Percentiles rank a stretch among this genome's conserved stretches.
phyloP scores from a whole-genome alignment of 1,139 yeast genomes.

The Debaryomyces singareniensis region DNA sequence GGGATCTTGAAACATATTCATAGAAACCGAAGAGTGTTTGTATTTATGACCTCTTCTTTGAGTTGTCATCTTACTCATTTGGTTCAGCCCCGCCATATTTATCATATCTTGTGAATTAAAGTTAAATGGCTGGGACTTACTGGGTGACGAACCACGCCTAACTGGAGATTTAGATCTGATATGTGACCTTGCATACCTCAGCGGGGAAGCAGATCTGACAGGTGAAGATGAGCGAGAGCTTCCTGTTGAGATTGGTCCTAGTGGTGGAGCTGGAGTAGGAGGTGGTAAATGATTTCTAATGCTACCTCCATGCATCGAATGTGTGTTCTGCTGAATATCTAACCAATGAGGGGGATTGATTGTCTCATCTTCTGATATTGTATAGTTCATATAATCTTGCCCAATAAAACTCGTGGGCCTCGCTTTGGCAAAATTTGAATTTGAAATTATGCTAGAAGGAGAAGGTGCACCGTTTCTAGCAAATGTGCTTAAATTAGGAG shows the following conservation, averaged over 20 bases:
- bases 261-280: not conserved
- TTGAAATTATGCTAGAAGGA: not conserved
- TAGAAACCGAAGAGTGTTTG: slow-evolving; percentile 93
- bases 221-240: slow-evolving; percentile 16
- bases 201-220: slow-evolving; percentile 21
- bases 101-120: slow-evolving; percentile 38
- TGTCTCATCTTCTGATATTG: not conserved
- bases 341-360: too few relatives aligned
- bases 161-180: slow-evolving; percentile 27
- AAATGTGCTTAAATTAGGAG: slow-evolving; percentile 5
- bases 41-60: slow-evolving; percentile 93
- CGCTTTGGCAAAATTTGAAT: not conserved
- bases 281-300: not conserved
- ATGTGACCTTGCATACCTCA: slow-evolving; percentile 10
- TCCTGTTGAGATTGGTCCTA: slow-evolving; percentile 14
- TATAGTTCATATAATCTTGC: not conserved
- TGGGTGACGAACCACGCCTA: slow-evolving; percentile 22
- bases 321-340: not conserved
- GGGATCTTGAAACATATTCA: slow-evolving; percentile 94
- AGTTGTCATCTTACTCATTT: slow-evolving; percentile 40
- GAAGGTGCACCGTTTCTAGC: slow-evolving; percentile 7
- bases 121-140: slow-evolving; percentile 36
- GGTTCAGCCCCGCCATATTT: slow-evolving; percentile 16
- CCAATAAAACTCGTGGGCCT: not conserved
- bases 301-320: not conserved